phyloP scores from a whole-genome alignment of 495 filamentous ascomycete species.

The Podospora pseudopauciseta region DNA sequence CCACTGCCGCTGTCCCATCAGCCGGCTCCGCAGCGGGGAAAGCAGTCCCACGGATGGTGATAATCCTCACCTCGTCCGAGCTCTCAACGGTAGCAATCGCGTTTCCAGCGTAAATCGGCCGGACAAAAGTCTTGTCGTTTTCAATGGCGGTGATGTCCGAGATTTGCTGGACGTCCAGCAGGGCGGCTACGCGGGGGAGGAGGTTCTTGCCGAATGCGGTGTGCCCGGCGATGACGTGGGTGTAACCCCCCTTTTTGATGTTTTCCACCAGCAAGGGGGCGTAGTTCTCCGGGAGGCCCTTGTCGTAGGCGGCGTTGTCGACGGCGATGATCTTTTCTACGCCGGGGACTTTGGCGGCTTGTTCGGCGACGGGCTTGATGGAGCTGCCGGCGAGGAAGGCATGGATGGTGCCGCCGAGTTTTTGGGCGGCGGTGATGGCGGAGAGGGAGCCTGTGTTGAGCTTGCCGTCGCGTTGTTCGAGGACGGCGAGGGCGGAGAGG shows the following conservation, averaged over 20 bases:
- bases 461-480: constrained; percentile 91
- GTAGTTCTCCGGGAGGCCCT: constrained; percentile 90
- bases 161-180: constrained; percentile 88
- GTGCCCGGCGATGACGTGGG: constrained; percentile 84
- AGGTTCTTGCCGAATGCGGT: constrained; percentile 97
- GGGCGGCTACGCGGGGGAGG: constrained; percentile 89
- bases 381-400: constrained; percentile 83
- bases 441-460: constrained; percentile 78
- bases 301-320: constrained; percentile 87
- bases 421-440: constrained; percentile 80
- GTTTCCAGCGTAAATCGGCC: constrained; percentile 96
- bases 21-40: constrained; percentile 61
- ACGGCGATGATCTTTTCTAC: constrained; percentile 87
- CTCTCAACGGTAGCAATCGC: constrained; percentile 97
- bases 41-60: constrained; percentile 89
- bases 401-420: constrained; percentile 79
- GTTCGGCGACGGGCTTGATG: constrained; percentile 73
- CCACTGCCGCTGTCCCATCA: constrained; percentile 54
- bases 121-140: constrained; percentile 90
- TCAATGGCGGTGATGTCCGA: constrained; percentile 86
- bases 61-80: constrained; percentile 75
- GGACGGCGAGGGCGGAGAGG: constrained; percentile 81
- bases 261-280: constrained; percentile 92
- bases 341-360: constrained; percentile 85
- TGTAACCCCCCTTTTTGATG: constrained; percentile 88